These are phyloP conservation scores for Didymella sp. DNA, from an alignment of 2,329 filamentous ascomycete genomes.

Conservation along the genomic window DNA sequence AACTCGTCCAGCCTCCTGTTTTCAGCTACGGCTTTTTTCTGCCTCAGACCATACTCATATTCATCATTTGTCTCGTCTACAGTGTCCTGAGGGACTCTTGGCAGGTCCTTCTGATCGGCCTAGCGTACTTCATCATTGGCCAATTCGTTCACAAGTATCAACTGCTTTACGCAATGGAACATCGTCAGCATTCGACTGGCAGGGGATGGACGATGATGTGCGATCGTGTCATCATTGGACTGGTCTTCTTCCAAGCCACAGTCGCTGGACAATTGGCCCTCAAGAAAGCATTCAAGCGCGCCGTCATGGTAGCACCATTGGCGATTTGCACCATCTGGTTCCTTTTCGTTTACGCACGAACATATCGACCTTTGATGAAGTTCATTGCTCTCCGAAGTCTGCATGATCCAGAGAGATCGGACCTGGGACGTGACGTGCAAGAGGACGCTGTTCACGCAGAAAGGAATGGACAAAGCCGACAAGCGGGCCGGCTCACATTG, in stretches of 20 bases:
- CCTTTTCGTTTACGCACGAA: constrained; percentile 77
- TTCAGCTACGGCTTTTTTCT: constrained; percentile 98
- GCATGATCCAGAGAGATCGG: constrained; percentile 64
- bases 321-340: constrained; percentile 87
- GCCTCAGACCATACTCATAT: constrained; percentile 88
- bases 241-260: constrained; percentile 88
- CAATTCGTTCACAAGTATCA: constrained; percentile 97
- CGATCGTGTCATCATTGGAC: constrained; percentile 83
- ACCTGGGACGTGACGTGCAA: constrained; percentile 57
- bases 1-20: constrained; percentile 79
- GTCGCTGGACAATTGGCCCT: constrained; percentile 87
- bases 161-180: constrained; percentile 96
- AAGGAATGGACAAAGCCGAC: constrained; percentile 14
- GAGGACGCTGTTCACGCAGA: constrained; percentile 37
- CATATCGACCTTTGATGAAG: constrained; percentile 86
- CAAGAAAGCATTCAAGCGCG: constrained; percentile 73
- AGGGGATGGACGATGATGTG: constrained; percentile 97
- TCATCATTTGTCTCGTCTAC: constrained; percentile 96
- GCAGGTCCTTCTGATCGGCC: constrained; percentile 79
- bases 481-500: constrained; percentile 62
- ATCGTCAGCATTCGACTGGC: constrained; percentile 91
- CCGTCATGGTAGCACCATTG: constrained; percentile 76
- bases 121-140: constrained; percentile 82
- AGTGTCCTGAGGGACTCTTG: constrained; percentile 82
- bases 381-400: constrained; percentile 94